Conservation (phyloP, 495 filamentous ascomycete genomes). For the Hypoxylon rickii region DNA sequence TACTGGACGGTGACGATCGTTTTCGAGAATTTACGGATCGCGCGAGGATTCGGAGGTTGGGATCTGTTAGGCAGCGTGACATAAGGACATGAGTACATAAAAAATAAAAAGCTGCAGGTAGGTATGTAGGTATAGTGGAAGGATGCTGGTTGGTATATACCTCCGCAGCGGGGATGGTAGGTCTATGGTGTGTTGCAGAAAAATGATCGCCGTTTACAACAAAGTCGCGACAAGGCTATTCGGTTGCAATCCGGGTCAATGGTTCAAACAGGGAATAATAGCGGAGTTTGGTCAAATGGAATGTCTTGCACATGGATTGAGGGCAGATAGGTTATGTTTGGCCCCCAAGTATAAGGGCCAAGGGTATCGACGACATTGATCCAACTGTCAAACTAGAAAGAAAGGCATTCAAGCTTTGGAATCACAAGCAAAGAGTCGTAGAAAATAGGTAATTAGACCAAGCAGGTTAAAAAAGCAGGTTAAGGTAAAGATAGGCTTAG, state of each 20-base stretch:
- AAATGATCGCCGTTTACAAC: conserved; percentile 27
- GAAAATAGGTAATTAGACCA: no score
- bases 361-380: conserved; percentile 20
- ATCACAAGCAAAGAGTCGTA: not conserved
- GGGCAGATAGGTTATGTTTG: conserved; percentile 1
- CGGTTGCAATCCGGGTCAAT: conserved; percentile 26
- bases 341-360: conserved; percentile 11
- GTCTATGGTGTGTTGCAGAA: conserved; percentile 16
- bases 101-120: not conserved
- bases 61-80: conserved; percentile 16
- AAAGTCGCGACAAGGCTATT: conserved; percentile 26
- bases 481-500: conserved; percentile 1
- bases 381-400: conserved; percentile 7
- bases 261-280: conserved; percentile 29
- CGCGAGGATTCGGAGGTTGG: conserved; percentile 5
- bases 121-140: conserved; percentile 12
- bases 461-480: no score
- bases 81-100: not conserved
- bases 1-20: conserved; percentile 12
- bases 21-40: conserved; percentile 6
- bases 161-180: conserved; percentile 25
- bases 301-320: conserved; percentile 15
- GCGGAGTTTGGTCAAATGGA: conserved; percentile 17
- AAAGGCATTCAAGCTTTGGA: conserved; percentile 9
- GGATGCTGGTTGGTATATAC: conserved; percentile 4